These are phyloP conservation scores for Moesziomyces parantarcticus DNA, from an alignment of 1,284 basidiomycete species.

Conservation along the genomic window DNA sequence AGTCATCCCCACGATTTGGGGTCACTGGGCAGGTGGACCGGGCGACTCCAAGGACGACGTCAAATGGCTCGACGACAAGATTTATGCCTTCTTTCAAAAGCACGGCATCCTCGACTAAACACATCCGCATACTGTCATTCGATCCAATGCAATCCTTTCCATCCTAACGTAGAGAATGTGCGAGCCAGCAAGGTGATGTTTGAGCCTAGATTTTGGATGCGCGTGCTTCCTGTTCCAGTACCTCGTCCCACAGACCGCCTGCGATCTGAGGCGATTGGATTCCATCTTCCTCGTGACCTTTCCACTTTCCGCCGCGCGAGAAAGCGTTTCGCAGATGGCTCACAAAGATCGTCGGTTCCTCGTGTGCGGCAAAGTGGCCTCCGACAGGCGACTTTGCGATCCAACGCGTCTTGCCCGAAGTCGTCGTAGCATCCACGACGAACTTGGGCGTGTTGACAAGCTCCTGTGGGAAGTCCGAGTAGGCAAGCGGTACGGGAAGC, in stretches of 20 bases:
- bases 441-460: constrained; percentile 46
- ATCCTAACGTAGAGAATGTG: not conserved
- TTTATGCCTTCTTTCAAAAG: constrained; percentile 31
- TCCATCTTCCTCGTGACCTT: constrained; percentile 28
- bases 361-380: constrained; percentile 60
- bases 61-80: constrained; percentile 41
- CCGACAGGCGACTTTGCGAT: constrained; percentile 38
- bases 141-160: not conserved
- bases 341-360: constrained; percentile 52
- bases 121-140: not conserved
- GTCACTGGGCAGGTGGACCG: constrained; percentile 51
- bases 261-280: constrained; percentile 28
- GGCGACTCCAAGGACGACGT: constrained; percentile 45
- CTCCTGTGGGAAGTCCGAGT: constrained; percentile 55
- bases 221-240: constrained; percentile 31
- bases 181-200: no score
- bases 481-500: constrained; percentile 47
- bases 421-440: constrained; percentile 40
- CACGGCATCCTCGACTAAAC: constrained; percentile 20
- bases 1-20: constrained; percentile 52
- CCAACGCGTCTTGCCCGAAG: constrained; percentile 43
- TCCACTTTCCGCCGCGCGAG: constrained; percentile 31
- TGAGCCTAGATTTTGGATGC: constrained; percentile 31
- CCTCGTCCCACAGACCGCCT: constrained; percentile 52
- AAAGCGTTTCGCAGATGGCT: constrained; percentile 56